phyloP scores from a whole-genome alignment of 2,329 filamentous ascomycete genomes.

The Hymenoscyphus infarciens region DNA sequence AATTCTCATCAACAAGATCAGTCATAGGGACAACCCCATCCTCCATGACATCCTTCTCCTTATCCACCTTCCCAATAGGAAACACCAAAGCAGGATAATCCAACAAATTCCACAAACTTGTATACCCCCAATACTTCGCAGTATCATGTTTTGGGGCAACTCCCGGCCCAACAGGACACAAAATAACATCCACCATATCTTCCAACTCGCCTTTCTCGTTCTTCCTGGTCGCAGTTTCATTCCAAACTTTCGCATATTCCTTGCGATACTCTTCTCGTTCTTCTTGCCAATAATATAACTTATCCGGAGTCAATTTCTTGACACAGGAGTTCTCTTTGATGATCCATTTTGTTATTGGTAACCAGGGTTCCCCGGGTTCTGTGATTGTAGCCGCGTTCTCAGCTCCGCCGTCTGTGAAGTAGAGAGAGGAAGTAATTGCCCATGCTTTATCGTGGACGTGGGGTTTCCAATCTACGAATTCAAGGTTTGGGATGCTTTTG shows the following conservation, averaged over 20 bases:
- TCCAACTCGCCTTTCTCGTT: conserved; percentile 13
- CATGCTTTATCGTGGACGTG: conserved; percentile 24
- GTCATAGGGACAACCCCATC: conserved; percentile 34
- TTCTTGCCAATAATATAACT: conserved; percentile 23
- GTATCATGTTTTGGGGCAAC: conserved; percentile 48
- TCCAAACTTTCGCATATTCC: conserved; percentile 22
- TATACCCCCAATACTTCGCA: conserved; percentile 61
- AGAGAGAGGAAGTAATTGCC: conserved; percentile 23
- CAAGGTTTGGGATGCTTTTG: conserved; percentile 13
- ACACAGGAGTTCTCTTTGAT: conserved; percentile 25
- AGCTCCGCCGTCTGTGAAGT: conserved; percentile 25
- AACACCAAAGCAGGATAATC: conserved; percentile 63
- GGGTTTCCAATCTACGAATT: conserved; percentile 26
- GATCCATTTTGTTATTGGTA: conserved; percentile 26
- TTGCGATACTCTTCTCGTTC: conserved; percentile 38
- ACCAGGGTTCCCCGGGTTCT: conserved; percentile 16
- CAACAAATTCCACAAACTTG: conserved; percentile 63
- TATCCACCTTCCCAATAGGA: conserved; percentile 44
- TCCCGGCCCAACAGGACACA: conserved; percentile 56
- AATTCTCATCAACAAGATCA: conserved; percentile 33
- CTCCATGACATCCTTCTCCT: conserved; percentile 27
- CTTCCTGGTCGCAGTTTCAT: conserved; percentile 28
- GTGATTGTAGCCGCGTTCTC: conserved; percentile 17
- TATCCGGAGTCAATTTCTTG: conserved; percentile 22
- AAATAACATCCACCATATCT: conserved; percentile 52